Evolutionary conservation across 805 yeast species (phyloP).

Genomic region (Starmerella gropengiesseri): DNA sequence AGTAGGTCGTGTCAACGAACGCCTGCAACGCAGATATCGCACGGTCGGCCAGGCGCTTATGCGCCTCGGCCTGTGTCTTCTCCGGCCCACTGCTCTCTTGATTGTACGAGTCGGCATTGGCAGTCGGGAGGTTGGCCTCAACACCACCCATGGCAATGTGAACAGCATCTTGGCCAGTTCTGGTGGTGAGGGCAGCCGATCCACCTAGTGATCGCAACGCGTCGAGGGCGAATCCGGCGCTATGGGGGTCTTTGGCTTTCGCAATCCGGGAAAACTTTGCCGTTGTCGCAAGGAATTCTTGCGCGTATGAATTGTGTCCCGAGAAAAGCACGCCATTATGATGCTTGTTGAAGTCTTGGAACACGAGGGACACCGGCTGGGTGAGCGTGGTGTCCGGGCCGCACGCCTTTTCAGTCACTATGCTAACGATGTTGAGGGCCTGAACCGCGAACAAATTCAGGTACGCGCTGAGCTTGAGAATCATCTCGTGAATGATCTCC

Average conservation of each 20-base stretch:
- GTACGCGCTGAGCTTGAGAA: constrained; percentile 69
- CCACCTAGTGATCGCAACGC: constrained; percentile 34
- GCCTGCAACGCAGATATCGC: constrained; percentile 8
- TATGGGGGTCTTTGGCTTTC: constrained; percentile 23
- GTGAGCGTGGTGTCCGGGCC: constrained; percentile 35
- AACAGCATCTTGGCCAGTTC: constrained; percentile 26
- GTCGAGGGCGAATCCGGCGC: constrained; percentile 34
- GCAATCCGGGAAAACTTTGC: constrained; percentile 15
- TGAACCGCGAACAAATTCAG: constrained; percentile 69
- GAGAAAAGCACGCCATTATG: constrained; percentile 53
- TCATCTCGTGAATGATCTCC: constrained; percentile 55
- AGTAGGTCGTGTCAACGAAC: constrained; percentile 9
- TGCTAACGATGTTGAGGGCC: constrained; percentile 48
- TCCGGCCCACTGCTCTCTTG: background rate
- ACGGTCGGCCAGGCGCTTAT: background rate
- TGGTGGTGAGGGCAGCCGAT: constrained; percentile 29
- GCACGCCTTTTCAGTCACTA: constrained; percentile 44
- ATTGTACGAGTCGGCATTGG: constrained; percentile 6
- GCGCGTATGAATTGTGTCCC: constrained; percentile 52
- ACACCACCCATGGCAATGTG: constrained; percentile 24
- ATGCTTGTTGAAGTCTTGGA: constrained; percentile 35
- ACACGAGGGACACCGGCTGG: constrained; percentile 31
- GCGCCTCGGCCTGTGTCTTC: background rate
- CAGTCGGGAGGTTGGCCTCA: constrained; percentile 19
- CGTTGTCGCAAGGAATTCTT: constrained; percentile 34